A percentile compares a stretch with the other conserved stretches of the same genome.
Conservation (phyloP, 495 filamentous ascomycete species). For the Glarea lozoyensis region DNA sequence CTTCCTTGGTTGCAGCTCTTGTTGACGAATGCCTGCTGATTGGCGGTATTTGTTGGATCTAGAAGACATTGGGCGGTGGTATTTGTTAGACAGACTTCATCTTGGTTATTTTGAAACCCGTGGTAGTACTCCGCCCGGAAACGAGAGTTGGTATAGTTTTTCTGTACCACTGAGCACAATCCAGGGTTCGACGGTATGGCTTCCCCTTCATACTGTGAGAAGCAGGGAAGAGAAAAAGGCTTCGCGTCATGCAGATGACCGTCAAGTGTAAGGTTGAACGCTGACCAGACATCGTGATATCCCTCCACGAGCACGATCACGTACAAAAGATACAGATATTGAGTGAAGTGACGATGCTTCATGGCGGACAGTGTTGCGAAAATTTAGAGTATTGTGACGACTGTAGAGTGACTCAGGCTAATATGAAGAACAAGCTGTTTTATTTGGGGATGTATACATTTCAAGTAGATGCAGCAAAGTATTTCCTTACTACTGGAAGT, state of each 20-base stretch:
- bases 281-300: no score
- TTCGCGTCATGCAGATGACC: conserved; percentile 16
- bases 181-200: conserved; percentile 17
- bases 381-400: no score
- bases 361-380: no score
- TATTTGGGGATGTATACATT: no score
- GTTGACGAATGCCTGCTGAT: conserved; percentile 27
- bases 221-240: conserved; percentile 25
- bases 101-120: conserved; percentile 31
- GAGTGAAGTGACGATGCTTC: no score
- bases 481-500: no score
- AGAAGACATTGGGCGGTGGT: conserved; percentile 30
- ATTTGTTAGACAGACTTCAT: conserved; percentile 29
- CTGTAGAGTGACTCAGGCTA: no score
- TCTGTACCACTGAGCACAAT: conserved; percentile 23
- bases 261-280: conserved; percentile 17
- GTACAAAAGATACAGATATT: no score
- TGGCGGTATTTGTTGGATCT: conserved; percentile 22
- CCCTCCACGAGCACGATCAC: no score
- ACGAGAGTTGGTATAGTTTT: conserved; percentile 24
- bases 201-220: conserved; percentile 27
- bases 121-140: conserved; percentile 23
- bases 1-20: conserved; percentile 28
- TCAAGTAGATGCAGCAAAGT: no score
- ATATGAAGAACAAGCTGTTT: no score